Evolutionary conservation across 1,139 yeast genomes (phyloP).

Genomic region (Casaregolazyma lundiana): DNA sequence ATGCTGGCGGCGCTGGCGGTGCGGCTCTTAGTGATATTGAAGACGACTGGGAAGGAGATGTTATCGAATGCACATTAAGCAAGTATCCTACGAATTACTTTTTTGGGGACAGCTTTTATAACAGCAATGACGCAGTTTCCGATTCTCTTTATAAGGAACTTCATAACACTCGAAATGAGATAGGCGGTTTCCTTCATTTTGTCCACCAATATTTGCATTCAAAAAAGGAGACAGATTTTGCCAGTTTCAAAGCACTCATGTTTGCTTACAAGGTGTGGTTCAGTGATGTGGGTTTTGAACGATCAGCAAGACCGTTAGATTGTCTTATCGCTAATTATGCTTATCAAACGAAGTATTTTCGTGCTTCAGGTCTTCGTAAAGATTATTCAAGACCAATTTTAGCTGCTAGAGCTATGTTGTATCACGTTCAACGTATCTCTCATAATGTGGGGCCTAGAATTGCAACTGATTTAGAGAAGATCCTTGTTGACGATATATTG

Average conservation of each 20-base stretch:
- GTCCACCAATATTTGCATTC: constrained; percentile 48
- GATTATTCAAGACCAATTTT: constrained; percentile 77
- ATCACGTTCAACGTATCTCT: constrained; percentile 70
- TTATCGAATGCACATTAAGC: constrained; percentile 28
- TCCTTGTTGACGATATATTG: constrained; percentile 65
- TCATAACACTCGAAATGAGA: constrained; percentile 55
- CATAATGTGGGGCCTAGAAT: constrained; percentile 73
- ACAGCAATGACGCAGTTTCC: constrained; percentile 4
- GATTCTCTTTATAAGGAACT: constrained; percentile 54
- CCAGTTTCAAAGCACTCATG: constrained; percentile 59
- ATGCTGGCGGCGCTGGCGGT: constrained; percentile 24
- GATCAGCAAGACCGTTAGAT: constrained; percentile 55
- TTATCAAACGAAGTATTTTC: constrained; percentile 44
- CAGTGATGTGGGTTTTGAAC: constrained; percentile 75
- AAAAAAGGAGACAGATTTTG: constrained; percentile 63
- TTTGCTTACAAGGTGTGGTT: constrained; percentile 76
- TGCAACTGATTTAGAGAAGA: constrained; percentile 62
- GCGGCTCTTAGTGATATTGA: constrained; percentile 37
- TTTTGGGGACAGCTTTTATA: constrained; percentile 41
- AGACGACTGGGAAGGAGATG: constrained; percentile 35
- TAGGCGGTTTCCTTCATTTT: constrained; percentile 67
- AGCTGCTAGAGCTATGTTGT: constrained; percentile 71
- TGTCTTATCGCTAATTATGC: constrained; percentile 42
- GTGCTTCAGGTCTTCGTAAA: constrained; percentile 50
- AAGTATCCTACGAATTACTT: constrained; percentile 41